phyloP scores from a whole-genome alignment of 1,139 yeast species.

The Pneumocystis sp. region DNA sequence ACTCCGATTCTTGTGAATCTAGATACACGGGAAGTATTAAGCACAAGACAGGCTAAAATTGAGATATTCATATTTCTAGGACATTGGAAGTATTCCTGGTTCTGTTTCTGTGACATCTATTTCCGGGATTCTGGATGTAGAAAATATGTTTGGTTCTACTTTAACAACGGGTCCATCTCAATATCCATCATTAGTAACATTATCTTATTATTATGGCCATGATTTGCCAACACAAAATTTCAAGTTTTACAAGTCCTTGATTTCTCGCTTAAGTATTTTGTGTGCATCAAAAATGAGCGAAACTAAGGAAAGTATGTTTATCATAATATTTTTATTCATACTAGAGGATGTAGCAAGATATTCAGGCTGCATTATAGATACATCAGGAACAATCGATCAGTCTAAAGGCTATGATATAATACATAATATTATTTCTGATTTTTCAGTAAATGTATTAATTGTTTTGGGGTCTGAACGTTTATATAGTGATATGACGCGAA shows the following conservation, averaged over 20 bases:
- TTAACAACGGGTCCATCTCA: constrained; percentile 83
- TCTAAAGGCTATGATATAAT: constrained; percentile 33
- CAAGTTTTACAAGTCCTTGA: constrained; percentile 42
- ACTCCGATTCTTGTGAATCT: constrained; percentile 66
- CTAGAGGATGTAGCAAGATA: constrained; percentile 25
- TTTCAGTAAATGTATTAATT: constrained; percentile 31
- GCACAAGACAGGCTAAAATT: constrained; percentile 32
- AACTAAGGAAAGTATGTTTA: constrained; percentile 16
- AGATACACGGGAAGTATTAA: constrained; percentile 47
- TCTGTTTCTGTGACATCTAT: constrained; percentile 72
- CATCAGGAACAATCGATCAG: constrained; percentile 48
- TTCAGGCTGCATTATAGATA: constrained; percentile 65
- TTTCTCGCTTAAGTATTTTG: constrained; percentile 45
- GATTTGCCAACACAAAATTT: constrained; percentile 45
- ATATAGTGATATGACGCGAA: constrained; percentile 46
- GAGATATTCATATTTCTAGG: constrained; percentile 31
- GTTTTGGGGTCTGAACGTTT: constrained; percentile 37
- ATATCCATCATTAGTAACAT: constrained; percentile 57
- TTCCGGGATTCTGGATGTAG: constrained; percentile 66
- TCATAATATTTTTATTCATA: neutral
- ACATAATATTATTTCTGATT: constrained; percentile 46
- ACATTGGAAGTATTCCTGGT: constrained; percentile 41
- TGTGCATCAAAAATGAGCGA: constrained; percentile 49
- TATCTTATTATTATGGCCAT: constrained; percentile 67
- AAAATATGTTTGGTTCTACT: constrained; percentile 64